Percentiles rank a stretch among this genome's conserved stretches.
Conservation (phyloP, 2,329 filamentous ascomycete species). For the Furcasterigmium furcatum region DNA sequence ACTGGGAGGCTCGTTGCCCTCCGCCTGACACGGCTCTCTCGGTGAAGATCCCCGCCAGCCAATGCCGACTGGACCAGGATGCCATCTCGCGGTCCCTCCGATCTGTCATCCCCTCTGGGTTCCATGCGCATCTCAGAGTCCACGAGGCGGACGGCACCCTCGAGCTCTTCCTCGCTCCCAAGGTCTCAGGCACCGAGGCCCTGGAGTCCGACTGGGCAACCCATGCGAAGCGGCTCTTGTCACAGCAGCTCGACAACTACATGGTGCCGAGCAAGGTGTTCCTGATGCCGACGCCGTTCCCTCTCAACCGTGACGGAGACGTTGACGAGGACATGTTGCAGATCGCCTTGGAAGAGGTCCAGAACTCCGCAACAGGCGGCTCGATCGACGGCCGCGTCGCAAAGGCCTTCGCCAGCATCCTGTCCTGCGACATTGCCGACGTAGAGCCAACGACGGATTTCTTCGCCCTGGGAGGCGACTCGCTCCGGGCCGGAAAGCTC, state of each 20-base stretch:
- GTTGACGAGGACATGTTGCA: constrained; percentile 32
- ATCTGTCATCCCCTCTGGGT: constrained; percentile 9
- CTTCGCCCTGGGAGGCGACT: constrained; percentile 51
- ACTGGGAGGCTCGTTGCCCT: constrained; percentile 47
- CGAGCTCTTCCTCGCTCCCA: constrained; percentile 19
- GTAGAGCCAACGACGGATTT: constrained; percentile 41
- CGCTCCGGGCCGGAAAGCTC: constrained; percentile 48
- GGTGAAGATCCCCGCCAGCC: constrained; percentile 29
- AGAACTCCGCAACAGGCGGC: constrained; percentile 14
- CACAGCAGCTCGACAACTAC: constrained; percentile 22
- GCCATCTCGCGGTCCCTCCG: constrained; percentile 19
- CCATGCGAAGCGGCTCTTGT: constrained; percentile 11
- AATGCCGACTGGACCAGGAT: constrained; percentile 27
- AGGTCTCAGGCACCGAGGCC: not conserved
- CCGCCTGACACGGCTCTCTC: constrained; percentile 42
- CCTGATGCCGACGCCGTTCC: constrained; percentile 27
- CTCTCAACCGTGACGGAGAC: constrained; percentile 21
- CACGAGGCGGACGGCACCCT: constrained; percentile 3
- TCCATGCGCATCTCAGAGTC: constrained; percentile 12
- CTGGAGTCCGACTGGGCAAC: constrained; percentile 5
- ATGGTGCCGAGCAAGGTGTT: constrained; percentile 35
- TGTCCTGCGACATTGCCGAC: constrained; percentile 33
- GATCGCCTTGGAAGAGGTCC: constrained; percentile 20
- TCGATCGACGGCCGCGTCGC: constrained; percentile 34
- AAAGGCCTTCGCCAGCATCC: constrained; percentile 40